Base-by-base conservation (phyloP, 2,329 filamentous ascomycete species). In the Periconia macrospinosa region DNA sequence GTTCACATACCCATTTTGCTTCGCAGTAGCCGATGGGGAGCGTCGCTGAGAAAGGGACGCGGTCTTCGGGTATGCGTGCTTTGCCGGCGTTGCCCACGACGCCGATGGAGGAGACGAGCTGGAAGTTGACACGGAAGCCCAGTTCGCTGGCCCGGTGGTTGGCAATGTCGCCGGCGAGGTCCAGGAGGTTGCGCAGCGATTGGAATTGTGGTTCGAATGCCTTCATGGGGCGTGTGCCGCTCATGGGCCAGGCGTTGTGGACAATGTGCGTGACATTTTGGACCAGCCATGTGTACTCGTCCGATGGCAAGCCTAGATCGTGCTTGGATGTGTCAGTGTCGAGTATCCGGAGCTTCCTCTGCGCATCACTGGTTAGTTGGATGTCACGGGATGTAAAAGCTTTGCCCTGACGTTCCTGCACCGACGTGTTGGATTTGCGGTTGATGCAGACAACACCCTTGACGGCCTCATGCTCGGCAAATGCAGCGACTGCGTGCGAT, bases 161-260 rank as follows among this genome's bases (percentile, higher is more conserved):
- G 65, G n/a, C n/a, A n/a, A n/a, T n/a, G 2, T 67, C 19, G 30
- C 41, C 51, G 0, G 79, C 78, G 2, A 84, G 66, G 37, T 79
- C 67, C 8, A 81, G 72, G 6, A 86, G 66, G 55, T 80, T 78
- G 6, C 80, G 76, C 47, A 85, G 76, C 3, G 79, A 76, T 2
- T 76, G 71, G 41, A 85, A 76, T 57, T 83, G 78, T 0, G 77
- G 72, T 59, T 80, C 78, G 51, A 84, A 85, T 0, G 76, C 80
- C 19, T 75, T 69, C 7, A 83, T 54, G 0, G 76, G 67, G 17
- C 82, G 75, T 63, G 79, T 83, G 62, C 79, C 82, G 65, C 82
- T 82, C 67, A 85, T 83, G 0, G 75, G 76, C 79, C 79, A 83
- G 0, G 81, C 80, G 57, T 81, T 83, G 67, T 85, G 82, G 19